A percentile compares a stretch with the other conserved stretches of the same genome.
phyloP scores from a whole-genome alignment of 2,329 filamentous ascomycete species.

The Pyricularia grisea region DNA sequence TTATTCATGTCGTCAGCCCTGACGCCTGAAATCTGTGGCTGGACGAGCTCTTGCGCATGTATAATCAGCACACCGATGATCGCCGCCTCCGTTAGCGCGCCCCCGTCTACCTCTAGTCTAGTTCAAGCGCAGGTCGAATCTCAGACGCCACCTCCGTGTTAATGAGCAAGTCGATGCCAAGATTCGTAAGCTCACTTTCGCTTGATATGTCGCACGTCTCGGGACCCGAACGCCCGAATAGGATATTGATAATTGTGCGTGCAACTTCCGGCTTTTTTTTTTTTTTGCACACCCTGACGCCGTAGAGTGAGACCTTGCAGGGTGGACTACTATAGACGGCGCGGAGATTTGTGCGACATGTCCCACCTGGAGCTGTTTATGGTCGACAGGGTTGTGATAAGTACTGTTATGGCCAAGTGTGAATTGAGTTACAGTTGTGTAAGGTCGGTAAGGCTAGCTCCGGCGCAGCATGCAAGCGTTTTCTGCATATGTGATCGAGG shows the following conservation, averaged over 20 bases:
- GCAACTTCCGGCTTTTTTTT: background rate
- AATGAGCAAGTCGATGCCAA: slow-evolving; percentile 41
- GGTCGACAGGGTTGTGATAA: too few species aligned
- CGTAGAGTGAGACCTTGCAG: too few species aligned
- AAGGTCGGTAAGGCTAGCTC: too few species aligned
- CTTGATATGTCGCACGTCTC: slow-evolving; percentile 25
- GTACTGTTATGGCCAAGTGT: too few species aligned
- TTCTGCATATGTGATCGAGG: too few species aligned
- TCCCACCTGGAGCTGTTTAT: too few species aligned
- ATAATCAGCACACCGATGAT: background rate
- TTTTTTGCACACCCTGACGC: background rate
- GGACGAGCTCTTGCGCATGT: background rate
- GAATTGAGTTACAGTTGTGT: too few species aligned
- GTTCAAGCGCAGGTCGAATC: slow-evolving; percentile 25
- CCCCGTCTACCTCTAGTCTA: slow-evolving; percentile 12
- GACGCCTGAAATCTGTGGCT: background rate
- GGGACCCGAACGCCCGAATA: slow-evolving; percentile 22
- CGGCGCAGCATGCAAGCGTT: too few species aligned
- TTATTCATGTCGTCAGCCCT: too few species aligned
- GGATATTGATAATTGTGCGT: slow-evolving; percentile 8
- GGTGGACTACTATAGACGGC: too few species aligned
- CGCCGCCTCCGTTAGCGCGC: slow-evolving; percentile 2
- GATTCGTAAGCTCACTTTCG: slow-evolving; percentile 25
- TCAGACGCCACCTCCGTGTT: slow-evolving; percentile 36
- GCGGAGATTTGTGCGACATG: too few species aligned